phyloP scores from a whole-genome alignment of 2,329 filamentous ascomycete genomes.

The Pezicula neosporulosa region DNA sequence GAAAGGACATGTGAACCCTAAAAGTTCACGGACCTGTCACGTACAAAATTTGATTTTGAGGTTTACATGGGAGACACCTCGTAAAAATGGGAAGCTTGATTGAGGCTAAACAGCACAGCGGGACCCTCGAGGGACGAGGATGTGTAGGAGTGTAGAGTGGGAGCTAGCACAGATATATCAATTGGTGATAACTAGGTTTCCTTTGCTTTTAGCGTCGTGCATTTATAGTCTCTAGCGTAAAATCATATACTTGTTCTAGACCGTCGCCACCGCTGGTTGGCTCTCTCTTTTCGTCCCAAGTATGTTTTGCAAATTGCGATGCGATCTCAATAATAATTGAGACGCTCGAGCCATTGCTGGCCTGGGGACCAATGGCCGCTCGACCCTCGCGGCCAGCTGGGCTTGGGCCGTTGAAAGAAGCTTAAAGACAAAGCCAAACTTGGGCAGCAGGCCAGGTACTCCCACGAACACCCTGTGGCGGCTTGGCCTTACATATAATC shows the following conservation, averaged over 20 bases:
- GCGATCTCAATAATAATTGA: no score
- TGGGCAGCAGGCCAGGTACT: no score
- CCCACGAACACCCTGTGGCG: no score
- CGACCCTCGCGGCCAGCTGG: no score
- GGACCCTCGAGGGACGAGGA: background rate
- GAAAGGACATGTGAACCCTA: no score
- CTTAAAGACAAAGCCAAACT: no score
- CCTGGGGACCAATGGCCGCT: no score
- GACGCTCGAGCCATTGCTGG: no score
- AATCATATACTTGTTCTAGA: slow-evolving; percentile 16
- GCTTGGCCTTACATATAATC: no score
- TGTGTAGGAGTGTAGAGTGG: background rate
- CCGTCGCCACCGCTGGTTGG: background rate
- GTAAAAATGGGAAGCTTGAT: background rate
- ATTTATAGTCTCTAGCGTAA: slow-evolving; percentile 22
- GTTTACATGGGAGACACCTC: background rate
- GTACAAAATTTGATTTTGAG: background rate
- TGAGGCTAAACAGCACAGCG: background rate
- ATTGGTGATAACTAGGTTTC: slow-evolving; percentile 21
- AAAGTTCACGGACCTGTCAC: background rate
- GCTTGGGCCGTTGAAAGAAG: no score
- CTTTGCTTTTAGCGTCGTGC: slow-evolving; percentile 26
- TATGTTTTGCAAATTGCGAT: background rate
- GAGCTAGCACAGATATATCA: slow-evolving; percentile 16
- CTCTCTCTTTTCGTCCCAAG: background rate